phyloP scores from a whole-genome alignment of 495 filamentous ascomycete genomes.

The Penicillium canescens region DNA sequence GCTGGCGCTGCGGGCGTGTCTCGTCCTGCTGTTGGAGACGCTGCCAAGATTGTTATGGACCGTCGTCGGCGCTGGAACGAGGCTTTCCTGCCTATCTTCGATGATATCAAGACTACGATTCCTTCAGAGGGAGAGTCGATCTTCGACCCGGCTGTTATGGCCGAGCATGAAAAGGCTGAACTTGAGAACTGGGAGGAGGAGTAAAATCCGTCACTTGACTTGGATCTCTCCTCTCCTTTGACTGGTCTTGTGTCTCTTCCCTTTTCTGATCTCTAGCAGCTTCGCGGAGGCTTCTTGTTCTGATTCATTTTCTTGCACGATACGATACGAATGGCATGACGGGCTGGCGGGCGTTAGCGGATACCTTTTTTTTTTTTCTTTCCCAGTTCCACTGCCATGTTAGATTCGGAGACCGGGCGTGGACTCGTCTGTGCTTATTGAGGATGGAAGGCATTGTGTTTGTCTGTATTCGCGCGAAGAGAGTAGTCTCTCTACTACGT shows the following conservation, averaged over 20 bases:
- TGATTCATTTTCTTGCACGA: conserved; percentile 5
- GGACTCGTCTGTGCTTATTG: background rate
- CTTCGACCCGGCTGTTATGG: conserved; percentile 61
- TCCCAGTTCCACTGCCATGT: background rate
- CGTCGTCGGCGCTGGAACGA: conserved; percentile 82
- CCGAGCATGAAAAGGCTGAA: conserved; percentile 64
- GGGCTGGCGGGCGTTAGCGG: conserved; percentile 19
- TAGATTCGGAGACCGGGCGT: background rate
- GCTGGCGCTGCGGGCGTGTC: conserved; percentile 50
- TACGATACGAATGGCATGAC: conserved; percentile 24
- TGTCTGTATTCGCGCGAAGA: background rate
- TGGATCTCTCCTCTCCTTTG: background rate
- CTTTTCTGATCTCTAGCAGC: conserved; percentile 5
- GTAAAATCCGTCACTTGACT: conserved; percentile 17
- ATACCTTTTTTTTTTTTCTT: conserved; percentile 12
- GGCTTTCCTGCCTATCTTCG: conserved; percentile 83
- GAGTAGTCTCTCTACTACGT: background rate
- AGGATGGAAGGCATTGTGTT: background rate
- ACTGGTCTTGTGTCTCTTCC: background rate
- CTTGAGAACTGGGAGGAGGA: conserved; percentile 74
- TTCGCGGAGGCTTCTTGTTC: background rate
- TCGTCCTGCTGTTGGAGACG: conserved; percentile 86
- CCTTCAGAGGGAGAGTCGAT: conserved; percentile 59
- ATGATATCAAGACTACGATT: conserved; percentile 65
- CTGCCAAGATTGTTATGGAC: conserved; percentile 87